Conservation (phyloP, 306 rosid genomes). For the Acacia melanoxylon region DNA sequence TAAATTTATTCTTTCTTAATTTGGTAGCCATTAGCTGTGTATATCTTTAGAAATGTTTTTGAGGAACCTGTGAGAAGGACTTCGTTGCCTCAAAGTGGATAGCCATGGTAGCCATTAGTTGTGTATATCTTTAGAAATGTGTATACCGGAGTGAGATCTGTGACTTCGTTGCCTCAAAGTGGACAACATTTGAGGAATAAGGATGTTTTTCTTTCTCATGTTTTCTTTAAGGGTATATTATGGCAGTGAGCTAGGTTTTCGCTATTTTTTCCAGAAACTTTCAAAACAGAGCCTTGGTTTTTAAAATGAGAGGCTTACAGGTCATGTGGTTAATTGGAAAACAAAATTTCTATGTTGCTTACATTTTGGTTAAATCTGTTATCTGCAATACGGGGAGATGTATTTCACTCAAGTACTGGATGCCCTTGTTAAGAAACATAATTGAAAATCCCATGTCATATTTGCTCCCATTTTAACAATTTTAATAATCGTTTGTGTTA, state of each 20-base stretch:
- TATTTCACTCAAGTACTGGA: too few relatives aligned
- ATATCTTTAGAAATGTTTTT: too few relatives aligned
- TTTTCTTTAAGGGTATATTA: not conserved
- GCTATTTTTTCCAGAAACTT: too few relatives aligned
- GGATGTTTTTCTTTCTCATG: slow-evolving; percentile 1
- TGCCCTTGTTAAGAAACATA: too few relatives aligned
- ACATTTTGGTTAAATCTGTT: slow-evolving; percentile 29
- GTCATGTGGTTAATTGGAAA: not conserved
- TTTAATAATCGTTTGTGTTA: too few relatives aligned
- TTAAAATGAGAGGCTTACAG: not conserved
- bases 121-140: too few relatives aligned
- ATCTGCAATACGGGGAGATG: slow-evolving; percentile 27
- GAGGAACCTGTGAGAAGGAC: too few relatives aligned
- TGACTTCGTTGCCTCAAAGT: not conserved
- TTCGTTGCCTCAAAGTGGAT: too few relatives aligned
- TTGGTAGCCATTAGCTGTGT: too few relatives aligned
- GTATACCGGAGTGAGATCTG: slow-evolving; percentile 1
- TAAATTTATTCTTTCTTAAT: too few relatives aligned
- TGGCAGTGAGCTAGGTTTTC: too few relatives aligned
- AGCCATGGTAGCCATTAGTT: too few relatives aligned
- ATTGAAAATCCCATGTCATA: not conserved
- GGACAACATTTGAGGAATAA: not conserved
- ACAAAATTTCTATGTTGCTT: slow-evolving; percentile 2
- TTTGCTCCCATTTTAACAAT: slow-evolving; percentile 2
- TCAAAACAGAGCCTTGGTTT: not conserved